Conservation (phyloP, 2,329 filamentous ascomycete genomes). For the Stachybotrys chartarum region DNA sequence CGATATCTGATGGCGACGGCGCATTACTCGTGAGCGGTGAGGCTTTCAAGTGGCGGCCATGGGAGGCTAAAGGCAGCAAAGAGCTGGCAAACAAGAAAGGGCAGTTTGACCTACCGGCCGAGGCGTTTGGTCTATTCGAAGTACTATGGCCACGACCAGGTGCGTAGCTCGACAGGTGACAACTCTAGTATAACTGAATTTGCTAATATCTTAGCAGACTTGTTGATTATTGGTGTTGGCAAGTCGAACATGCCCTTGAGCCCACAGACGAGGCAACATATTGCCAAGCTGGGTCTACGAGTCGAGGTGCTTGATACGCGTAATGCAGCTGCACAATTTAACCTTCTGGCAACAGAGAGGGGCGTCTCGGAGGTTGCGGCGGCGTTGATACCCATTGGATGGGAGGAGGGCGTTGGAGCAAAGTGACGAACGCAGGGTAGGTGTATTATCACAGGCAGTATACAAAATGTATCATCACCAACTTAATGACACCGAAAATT, state of each 20-base stretch:
- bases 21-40: conserved; percentile 79
- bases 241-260: conserved; percentile 68
- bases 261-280: conserved; percentile 61
- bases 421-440: not conserved
- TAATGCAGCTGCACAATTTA: conserved; percentile 92
- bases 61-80: conserved; percentile 45
- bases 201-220: conserved; percentile 44
- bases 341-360: conserved; percentile 87
- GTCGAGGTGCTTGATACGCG: conserved; percentile 87
- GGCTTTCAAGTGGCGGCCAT: conserved; percentile 83
- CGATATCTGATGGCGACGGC: conserved; percentile 61
- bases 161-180: conserved; percentile 35
- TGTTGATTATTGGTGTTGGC: conserved; percentile 85
- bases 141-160: conserved; percentile 84
- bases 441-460: not conserved
- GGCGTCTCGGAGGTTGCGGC: conserved; percentile 81
- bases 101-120: conserved; percentile 68
- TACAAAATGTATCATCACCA: not conserved
- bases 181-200: conserved; percentile 2
- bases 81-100: conserved; percentile 66
- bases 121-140: conserved; percentile 68
- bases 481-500: too few relatives aligned
- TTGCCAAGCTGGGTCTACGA: conserved; percentile 73
- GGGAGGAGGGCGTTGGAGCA: conserved; percentile 55
- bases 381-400: conserved; percentile 79